Conservation (phyloP, 805 yeast species). For the Helenozyma baotianmanensis region DNA sequence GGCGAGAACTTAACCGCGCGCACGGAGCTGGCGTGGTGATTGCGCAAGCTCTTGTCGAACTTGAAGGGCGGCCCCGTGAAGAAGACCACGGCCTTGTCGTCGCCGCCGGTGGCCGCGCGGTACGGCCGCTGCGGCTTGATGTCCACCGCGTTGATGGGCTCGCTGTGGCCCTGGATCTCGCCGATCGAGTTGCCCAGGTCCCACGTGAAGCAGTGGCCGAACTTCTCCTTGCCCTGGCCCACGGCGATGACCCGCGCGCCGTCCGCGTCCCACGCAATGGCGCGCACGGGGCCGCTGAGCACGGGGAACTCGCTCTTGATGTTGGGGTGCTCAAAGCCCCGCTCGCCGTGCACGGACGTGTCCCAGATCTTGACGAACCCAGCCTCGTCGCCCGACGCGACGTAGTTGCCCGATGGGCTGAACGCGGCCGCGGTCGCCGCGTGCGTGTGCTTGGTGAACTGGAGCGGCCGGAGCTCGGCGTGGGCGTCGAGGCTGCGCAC, state of each 20-base stretch:
- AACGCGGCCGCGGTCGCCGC: conserved; percentile 81
- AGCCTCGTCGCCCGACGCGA: conserved; percentile 89
- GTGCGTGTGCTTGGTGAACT: conserved; percentile 67
- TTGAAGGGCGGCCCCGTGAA: conserved; percentile 93
- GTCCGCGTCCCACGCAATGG: conserved; percentile 91
- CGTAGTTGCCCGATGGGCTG: conserved; percentile 83
- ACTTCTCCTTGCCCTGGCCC: conserved; percentile 88
- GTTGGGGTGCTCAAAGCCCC: conserved; percentile 40
- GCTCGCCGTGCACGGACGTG: conserved; percentile 36
- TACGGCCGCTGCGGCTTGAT: conserved; percentile 86
- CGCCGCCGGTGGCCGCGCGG: conserved; percentile 89
- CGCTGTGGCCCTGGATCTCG: conserved; percentile 89
- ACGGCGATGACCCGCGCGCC: conserved; percentile 83
- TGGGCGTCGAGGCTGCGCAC: conserved; percentile 57
- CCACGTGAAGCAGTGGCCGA: conserved; percentile 88
- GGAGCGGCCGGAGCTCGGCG: conserved; percentile 45
- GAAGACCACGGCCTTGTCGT: conserved; percentile 81
- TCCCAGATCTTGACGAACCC: conserved; percentile 93
- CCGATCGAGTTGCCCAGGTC: conserved; percentile 98
- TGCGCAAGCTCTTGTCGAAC: conserved; percentile 67
- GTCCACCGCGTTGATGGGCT: conserved; percentile 76
- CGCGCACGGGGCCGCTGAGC: conserved; percentile 74
- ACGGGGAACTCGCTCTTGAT: conserved; percentile 79
- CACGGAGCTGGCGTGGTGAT: conserved; percentile 71
- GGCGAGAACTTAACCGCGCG: conserved; percentile 81